phyloP scores from a whole-genome alignment of 176 grass and related monocot species.

The Eleusine coracana region DNA sequence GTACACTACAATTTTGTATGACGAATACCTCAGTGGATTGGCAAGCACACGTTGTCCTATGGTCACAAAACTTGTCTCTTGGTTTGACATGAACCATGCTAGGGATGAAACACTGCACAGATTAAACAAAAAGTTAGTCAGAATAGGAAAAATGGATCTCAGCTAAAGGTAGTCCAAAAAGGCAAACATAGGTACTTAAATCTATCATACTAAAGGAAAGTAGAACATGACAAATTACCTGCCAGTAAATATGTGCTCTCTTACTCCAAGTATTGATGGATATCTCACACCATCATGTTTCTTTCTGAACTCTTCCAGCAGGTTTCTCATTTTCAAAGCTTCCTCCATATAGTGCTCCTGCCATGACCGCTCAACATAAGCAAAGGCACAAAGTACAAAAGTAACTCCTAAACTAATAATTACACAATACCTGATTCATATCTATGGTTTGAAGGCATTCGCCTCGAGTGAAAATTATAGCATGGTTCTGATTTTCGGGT shows the following conservation, averaged over 20 bases:
- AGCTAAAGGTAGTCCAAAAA: slow-evolving; percentile 25
- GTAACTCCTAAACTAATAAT: slow-evolving; percentile 3
- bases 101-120: slow-evolving; percentile 97
- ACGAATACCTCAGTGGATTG: slow-evolving; percentile 79
- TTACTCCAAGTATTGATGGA: slow-evolving; percentile 98
- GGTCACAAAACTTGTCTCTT: slow-evolving; percentile 99
- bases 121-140: background rate
- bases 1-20: slow-evolving; percentile 10
- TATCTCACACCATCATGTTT: slow-evolving; percentile 93
- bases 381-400: slow-evolving; percentile 4
- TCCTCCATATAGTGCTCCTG: slow-evolving; percentile 99
- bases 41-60: slow-evolving; percentile 99
- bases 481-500: slow-evolving; percentile 99
- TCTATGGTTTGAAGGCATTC: slow-evolving; percentile 99
- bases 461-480: slow-evolving; percentile 97
- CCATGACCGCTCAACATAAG: slow-evolving; percentile 34
- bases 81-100: slow-evolving; percentile 99
- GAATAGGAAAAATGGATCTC: background rate
- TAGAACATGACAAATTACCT: slow-evolving; percentile 54
- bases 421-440: slow-evolving; percentile 90
- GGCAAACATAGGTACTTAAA: background rate
- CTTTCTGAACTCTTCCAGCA: slow-evolving; percentile 88
- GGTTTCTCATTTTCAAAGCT: slow-evolving; percentile 99
- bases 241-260: slow-evolving; percentile 99
- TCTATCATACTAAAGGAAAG: slow-evolving; percentile 30